Evolutionary conservation across 192 early-diverging fungal species (phyloP).

Genomic region (Backusella psychrophila): DNA sequence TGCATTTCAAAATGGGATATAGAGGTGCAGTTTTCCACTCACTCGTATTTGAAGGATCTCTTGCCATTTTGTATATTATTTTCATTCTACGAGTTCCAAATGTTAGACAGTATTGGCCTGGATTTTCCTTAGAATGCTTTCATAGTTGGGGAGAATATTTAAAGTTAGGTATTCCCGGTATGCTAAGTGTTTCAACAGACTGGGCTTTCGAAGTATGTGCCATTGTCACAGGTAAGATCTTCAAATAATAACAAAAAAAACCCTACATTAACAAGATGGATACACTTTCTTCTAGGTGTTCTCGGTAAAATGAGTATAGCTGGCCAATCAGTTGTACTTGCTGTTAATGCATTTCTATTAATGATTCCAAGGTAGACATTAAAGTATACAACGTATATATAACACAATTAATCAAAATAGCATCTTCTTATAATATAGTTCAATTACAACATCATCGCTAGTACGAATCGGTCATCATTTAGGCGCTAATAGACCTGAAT

Average conservation of each 20-base stretch:
- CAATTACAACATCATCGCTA: constrained; percentile 13
- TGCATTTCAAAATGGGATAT: constrained; percentile 14
- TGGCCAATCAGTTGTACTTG: constrained; percentile 26
- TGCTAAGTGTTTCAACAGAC: constrained; percentile 33
- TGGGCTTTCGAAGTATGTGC: constrained; percentile 38
- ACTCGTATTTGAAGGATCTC: not conserved
- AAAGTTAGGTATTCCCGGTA: constrained; percentile 31
- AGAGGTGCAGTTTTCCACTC: constrained; percentile 14
- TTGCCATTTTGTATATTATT: constrained; percentile 7
- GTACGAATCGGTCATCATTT: constrained; percentile 29
- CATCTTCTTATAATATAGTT: constrained; percentile 8
- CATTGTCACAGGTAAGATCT: constrained; percentile 14
- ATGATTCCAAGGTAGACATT: constrained; percentile 32
- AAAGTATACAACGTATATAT: not conserved
- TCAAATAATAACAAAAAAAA: not conserved
- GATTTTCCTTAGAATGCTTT: constrained; percentile 18
- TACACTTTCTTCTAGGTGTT: constrained; percentile 1
- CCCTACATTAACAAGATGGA: not conserved
- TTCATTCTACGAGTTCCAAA: constrained; percentile 11
- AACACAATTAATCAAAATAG: not conserved
- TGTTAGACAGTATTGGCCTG: constrained; percentile 17
- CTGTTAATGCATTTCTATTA: constrained; percentile 21
- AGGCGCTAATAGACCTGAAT: constrained; percentile 20
- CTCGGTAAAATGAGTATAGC: constrained; percentile 26
- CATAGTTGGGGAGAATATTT: constrained; percentile 18